Evolutionary conservation across 2,329 filamentous ascomycete genomes (phyloP), one percentile per base, ranked within the genome.

Genomic region (Paecilomyces sp.): DNA sequence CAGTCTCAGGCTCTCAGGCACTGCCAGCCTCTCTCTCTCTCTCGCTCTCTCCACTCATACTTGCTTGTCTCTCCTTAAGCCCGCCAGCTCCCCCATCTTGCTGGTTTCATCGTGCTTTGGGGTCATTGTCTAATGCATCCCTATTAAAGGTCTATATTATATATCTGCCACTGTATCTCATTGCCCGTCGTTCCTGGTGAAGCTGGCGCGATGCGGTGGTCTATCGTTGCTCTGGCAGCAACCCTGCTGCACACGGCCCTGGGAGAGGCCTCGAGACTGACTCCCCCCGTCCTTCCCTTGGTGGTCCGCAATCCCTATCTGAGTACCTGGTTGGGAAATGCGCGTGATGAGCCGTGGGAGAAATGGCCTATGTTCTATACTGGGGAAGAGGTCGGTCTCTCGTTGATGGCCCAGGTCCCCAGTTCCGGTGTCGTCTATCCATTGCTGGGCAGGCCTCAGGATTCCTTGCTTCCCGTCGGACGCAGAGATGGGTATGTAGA

Each of bases 301-400:
- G 88, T 88, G 33, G 90, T 93, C 54, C 85, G 86, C 60, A 89
- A 86, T 41, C 90, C 90, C 1, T 94, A 93, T 68, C 77, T 94
- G 4, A 91, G 85, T 70, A 84, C 86, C n/a, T 91, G 89, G 88
- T 78, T 89, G 51, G 67, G 83, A 73, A 81, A 78, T 91, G 89
- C 90, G 50, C 83, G 91, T 65, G 83, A 88, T 59, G 81, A 82
- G 54, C 91, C 91, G 1, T 95, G 91, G 91, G 83, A 85, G 58
- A 83, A 85, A 75, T 96, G 91, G 91, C 91, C 91, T 25, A 93
- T 93, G 73, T 92, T 92, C 73, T 92, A 87, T 81, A 90, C 88
- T 6, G 89, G 89, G 34, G 80, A 86, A 67, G 81, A 88, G 77
- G 74, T 89, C 59, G 87, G 87, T 52, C 82, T 89, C 63, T 82